Base-by-base conservation (phyloP, 257 asterid genomes). In the Fraxinus anomala region DNA sequence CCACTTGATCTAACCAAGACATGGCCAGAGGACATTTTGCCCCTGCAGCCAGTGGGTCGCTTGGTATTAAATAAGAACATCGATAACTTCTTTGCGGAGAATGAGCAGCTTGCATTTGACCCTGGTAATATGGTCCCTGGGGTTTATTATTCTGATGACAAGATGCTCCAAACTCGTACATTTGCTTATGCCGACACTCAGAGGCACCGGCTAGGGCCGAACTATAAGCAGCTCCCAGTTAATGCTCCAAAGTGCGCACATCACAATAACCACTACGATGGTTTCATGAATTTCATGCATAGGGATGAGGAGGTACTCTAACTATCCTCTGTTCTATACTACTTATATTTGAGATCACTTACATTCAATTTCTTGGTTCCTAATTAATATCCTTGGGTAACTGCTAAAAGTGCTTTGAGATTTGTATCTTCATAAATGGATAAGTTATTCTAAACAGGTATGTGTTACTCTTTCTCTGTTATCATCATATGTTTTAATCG, bases 11-110 rank as follows among this genome's bases (percentile, higher is more conserved):
- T 93, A 13, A 95, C 98, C 72, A 88, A 90, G 88, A 95, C 89
- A 56, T 95, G 99, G 98, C 99, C 99, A 0, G 98, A 95, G 83
- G 98, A 93, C 83, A 77, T 93, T 49, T 36, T 95, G 66, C 98
- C 99, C 6, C 85, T 95, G 88, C 99, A 93, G 16, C 51, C 51
- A 42, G 51, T 42, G 17, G 51, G 51, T 42, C 51, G 51, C 51
- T 68, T 95, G 94, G 99, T 93, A 39, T 77, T 95, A 83, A 95
- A 95, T 80, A 93, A 80, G 92, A 95, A 92, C 80, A 92, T 93
- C 10, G 98, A 93, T 54, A 93, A 95, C 87, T 87, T 85, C 84
- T 87, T 87, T 83, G 84, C 83, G 0, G 89, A 87, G 77, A 85
- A 85, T 72, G 90, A 87, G 82, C 87, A 82, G 77, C 89, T 87